Base-by-base conservation (phyloP, 495 filamentous ascomycete genomes). In the Paragyromitra xinjiangensis region DNA sequence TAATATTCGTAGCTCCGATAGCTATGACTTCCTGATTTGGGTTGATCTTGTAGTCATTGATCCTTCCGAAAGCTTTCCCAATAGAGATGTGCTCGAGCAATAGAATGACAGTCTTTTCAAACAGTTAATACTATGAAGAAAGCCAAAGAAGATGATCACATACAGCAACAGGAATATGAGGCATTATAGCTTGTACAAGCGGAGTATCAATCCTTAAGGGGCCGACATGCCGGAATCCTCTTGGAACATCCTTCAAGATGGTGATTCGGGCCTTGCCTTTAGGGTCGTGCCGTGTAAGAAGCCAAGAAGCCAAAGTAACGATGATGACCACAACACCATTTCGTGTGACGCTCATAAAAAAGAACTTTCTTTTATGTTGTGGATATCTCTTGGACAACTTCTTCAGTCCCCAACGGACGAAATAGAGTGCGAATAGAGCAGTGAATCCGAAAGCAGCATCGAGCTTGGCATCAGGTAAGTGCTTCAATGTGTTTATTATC, bases 31-130 rank as follows among this genome's bases (percentile, higher is more conserved):
- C 87, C 65, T 88, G 87, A 0, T 87, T 87, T 0, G 87, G 87
- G 63, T 87, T 83, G 71, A 88, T 87, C 76, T 86, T 85, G 75
- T 88, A 88, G 81, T 87, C 87, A 78, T 88, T 88, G 24, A 88
- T 80, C 63, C 87, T 83, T 9, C 87, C 87, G 62, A 88, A 88
- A 6, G 85, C 86, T 73, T 88, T 88, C 16, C 85, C 86, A 59
- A 88, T 88, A 61, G 87, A 85, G 29, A 88, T 88, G 75, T 88
- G 87, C 78, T 88, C 87, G 64, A 88, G 87, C 29, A 88, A 66
- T 14, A 88, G 83, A 6, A 88, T 87, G 53, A 88, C 83, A 37
- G 88, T 83, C 73, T 75, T 74, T 48, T 37, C 45, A 56, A 64
- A 19, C n/a, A 4, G 29, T 75, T 71, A 75, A 58, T 40, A 84